Evolutionary conservation across 192 early-diverging fungal species (phyloP), one percentile per base, ranked within the genome.

Genomic region (Coemansia sp.): DNA sequence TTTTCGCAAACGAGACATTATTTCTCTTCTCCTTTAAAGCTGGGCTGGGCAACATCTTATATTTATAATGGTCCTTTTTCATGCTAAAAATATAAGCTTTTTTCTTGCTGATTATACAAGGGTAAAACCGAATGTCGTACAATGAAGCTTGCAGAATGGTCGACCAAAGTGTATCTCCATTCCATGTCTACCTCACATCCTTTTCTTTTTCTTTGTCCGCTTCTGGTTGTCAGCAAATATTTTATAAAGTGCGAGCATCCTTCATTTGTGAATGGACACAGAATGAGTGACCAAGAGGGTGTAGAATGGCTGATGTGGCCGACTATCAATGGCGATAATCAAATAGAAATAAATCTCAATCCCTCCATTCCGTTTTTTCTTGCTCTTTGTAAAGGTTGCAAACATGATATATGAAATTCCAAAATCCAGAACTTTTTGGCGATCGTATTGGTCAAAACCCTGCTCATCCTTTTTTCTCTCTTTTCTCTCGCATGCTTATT

Each of bases 231-330:
- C 44, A 14, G 13, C 44, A 14, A 45, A 45, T 14, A 45, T 3
- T 45, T 45, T 45, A 45, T 45, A 45, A 12, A 9, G 10, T 45
- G 8, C 13, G 44, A 4, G 13, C 44, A 45, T 45, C 44, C 8
- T 45, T 50, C 48, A 54, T 14, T 54, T 54, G 51, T 54, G 5
- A 54, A 54, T 54, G 51, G 48, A 13, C 10, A 50, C 13, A 50
- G 48, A 45, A 45, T 14, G 13, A 45, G 10, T 45, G 44, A 45
- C 44, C 13, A 32, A 32, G 32, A 32, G 32, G 32, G 4, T 32
- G 32, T 45, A 12, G 44, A 12, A 14, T 45, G 44, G 44, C 13
- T 45, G 44, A 14, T 45, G 44, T 45, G 44, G 44, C 32, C 44
- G 44, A 45, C 13, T 45, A 45, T 45, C 44, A 45, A 45, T 45